Evolutionary conservation across 2,329 filamentous ascomycete genomes (phyloP).

Genomic region (Fusarium metavorans): DNA sequence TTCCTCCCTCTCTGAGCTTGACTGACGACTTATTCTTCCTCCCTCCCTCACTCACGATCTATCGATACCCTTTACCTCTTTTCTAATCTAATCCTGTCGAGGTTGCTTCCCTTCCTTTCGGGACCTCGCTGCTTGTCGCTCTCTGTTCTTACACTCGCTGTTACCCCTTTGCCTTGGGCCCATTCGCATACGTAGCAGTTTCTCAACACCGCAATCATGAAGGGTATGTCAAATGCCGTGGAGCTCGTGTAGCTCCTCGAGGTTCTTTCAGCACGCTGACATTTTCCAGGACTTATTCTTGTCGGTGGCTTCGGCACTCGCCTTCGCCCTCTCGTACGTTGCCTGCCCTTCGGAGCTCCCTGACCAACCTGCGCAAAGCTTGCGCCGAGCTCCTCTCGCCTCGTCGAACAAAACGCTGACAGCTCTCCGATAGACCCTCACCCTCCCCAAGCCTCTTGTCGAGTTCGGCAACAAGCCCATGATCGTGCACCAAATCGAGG

Average conservation of each 20-base stretch:
- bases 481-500: constrained; percentile 98
- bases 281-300: constrained; percentile 87
- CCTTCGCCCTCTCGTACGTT: constrained; percentile 89
- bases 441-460: constrained; percentile 95
- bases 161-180: constrained; percentile 32
- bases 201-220: constrained; percentile 49
- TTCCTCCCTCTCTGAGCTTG: constrained; percentile 30
- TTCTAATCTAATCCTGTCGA: constrained; percentile 45
- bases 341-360: constrained; percentile 18
- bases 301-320: constrained; percentile 99
- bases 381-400: constrained; percentile 15
- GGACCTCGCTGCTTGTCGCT: constrained; percentile 39
- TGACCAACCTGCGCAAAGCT: constrained; percentile 17
- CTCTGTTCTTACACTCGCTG: constrained; percentile 40
- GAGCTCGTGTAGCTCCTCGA: background rate
- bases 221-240: constrained; percentile 45
- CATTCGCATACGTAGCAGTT: constrained; percentile 33
- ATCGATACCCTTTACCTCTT: constrained; percentile 33
- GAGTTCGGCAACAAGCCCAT: constrained; percentile 99
- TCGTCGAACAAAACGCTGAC: constrained; percentile 33
- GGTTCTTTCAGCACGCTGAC: constrained; percentile 30
- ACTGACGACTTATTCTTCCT: constrained; percentile 27
- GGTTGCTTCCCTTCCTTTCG: constrained; percentile 39
- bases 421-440: constrained; percentile 77
- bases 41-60: constrained; percentile 25